Evolutionary conservation across 495 filamentous ascomycete species (phyloP).

Genomic region (Daldinia bambusicola): DNA sequence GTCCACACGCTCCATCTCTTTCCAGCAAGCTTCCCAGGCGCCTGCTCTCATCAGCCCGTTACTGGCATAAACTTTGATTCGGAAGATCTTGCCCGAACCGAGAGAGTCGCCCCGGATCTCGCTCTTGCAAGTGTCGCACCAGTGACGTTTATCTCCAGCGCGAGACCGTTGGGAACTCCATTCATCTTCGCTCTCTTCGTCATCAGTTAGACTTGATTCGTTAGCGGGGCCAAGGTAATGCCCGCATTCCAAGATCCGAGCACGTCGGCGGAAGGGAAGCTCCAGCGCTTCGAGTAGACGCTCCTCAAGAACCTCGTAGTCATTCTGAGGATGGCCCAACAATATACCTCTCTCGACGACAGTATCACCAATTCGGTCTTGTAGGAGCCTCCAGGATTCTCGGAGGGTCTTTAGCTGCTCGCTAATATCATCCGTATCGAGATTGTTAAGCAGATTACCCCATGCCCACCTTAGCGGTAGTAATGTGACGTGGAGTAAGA

Average conservation of each 20-base stretch:
- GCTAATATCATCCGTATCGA: conserved; percentile 58
- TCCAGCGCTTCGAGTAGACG: conserved; percentile 88
- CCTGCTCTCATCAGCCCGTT: conserved; percentile 93
- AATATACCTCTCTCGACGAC: conserved; percentile 86
- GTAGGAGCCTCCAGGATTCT: conserved; percentile 77
- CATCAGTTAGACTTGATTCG: conserved; percentile 55
- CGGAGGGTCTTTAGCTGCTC: conserved; percentile 67
- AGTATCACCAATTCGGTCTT: conserved; percentile 79
- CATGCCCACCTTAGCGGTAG: conserved; percentile 78
- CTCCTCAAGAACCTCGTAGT: conserved; percentile 93
- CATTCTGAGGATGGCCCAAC: conserved; percentile 86
- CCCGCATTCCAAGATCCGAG: conserved; percentile 80
- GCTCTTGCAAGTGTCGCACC: conserved; percentile 67
- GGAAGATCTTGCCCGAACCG: conserved; percentile 69
- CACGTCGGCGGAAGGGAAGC: conserved; percentile 67
- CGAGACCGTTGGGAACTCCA: conserved; percentile 49
- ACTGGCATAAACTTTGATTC: conserved; percentile 88
- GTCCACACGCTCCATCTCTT: conserved; percentile 96
- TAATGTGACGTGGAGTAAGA: conserved; percentile 87
- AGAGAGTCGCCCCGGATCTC: conserved; percentile 62
- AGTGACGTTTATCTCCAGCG: conserved; percentile 58
- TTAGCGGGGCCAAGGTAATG: conserved; percentile 69
- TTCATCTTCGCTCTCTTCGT: conserved; percentile 61
- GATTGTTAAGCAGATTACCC: conserved; percentile 62
- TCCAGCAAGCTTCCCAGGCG: conserved; percentile 94